Conservation (phyloP, 1,284 basidiomycete genomes). For the Trametes hirsuta region DNA sequence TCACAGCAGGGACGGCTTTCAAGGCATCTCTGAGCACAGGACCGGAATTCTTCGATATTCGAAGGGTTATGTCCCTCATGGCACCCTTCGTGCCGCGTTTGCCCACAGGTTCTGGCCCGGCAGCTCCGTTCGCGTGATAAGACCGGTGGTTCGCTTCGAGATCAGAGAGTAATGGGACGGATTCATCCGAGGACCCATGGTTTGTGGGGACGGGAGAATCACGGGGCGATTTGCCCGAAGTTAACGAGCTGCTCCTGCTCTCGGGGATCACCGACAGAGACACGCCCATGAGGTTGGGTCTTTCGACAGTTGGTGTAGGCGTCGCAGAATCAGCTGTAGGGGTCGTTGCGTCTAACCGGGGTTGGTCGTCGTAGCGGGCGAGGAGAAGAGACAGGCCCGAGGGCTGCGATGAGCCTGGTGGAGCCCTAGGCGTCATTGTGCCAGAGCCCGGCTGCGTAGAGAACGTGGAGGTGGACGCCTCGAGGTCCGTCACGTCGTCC, state of each 20-base stretch:
- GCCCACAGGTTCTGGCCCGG: constrained; percentile 13
- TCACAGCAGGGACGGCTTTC: constrained; percentile 77
- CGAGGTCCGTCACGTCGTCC: constrained; percentile 31
- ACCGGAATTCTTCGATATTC: constrained; percentile 5
- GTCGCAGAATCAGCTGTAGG: constrained; percentile 41
- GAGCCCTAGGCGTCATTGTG: constrained; percentile 26
- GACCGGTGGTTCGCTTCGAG: constrained; percentile 29
- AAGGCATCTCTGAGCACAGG: constrained; percentile 40
- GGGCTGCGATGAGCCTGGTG: constrained; percentile 33
- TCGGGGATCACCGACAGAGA: constrained; percentile 10
- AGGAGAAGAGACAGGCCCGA: constrained; percentile 47
- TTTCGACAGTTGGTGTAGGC: constrained; percentile 45
- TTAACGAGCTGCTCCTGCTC: neutral
- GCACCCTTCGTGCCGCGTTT: constrained; percentile 20
- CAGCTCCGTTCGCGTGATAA: constrained; percentile 28
- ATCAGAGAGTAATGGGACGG: constrained; percentile 32
- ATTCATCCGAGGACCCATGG: constrained; percentile 20
- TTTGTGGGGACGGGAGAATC: neutral
- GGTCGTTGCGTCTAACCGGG: constrained; percentile 11
- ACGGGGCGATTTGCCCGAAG: neutral
- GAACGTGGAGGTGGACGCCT: constrained; percentile 39
- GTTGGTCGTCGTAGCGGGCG: constrained; percentile 29
- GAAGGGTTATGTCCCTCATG: constrained; percentile 14
- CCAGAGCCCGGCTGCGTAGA: constrained; percentile 28
- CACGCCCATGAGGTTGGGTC: constrained; percentile 51